Evolutionary conservation across 768 basidiomycete genomes (phyloP).

Genomic region (Leccinum ochraceum): DNA sequence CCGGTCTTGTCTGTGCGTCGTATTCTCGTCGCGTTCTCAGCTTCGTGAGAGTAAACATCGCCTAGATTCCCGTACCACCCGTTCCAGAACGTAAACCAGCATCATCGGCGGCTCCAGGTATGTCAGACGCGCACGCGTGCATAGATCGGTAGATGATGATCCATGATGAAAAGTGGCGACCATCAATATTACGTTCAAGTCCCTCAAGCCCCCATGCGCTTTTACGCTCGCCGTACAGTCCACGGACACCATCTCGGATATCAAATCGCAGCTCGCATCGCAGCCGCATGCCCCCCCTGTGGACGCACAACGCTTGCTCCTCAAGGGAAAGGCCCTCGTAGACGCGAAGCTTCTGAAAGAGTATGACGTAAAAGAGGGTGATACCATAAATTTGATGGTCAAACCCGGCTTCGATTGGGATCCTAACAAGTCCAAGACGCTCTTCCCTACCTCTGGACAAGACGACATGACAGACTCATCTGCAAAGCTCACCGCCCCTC

Average conservation of each 20-base stretch:
- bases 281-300: conserved; percentile 72
- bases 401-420: conserved; percentile 42
- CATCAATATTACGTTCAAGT: conserved; percentile 84
- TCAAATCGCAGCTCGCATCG: conserved; percentile 76
- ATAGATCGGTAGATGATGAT: conserved; percentile 12
- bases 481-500: conserved; percentile 31
- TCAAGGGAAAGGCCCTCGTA: conserved; percentile 93
- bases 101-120: conserved; percentile 36
- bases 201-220: conserved; percentile 79
- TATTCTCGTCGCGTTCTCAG: not conserved
- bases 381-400: conserved; percentile 47
- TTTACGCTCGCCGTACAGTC: conserved; percentile 72
- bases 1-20: conserved; percentile 63
- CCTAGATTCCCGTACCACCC: conserved; percentile 59
- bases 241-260: conserved; percentile 78
- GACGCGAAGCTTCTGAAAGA: conserved; percentile 90
- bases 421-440: conserved; percentile 40
- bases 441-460: conserved; percentile 24
- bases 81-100: conserved; percentile 54
- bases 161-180: conserved; percentile 13
- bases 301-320: conserved; percentile 79
- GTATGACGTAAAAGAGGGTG: conserved; percentile 79
- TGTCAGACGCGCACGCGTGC: conserved; percentile 8
- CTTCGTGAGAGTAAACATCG: conserved; percentile 7
- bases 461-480: conserved; percentile 24